These are phyloP conservation scores for Capronia americana DNA, from an alignment of 2,329 filamentous ascomycete species.

Conservation along the genomic window DNA sequence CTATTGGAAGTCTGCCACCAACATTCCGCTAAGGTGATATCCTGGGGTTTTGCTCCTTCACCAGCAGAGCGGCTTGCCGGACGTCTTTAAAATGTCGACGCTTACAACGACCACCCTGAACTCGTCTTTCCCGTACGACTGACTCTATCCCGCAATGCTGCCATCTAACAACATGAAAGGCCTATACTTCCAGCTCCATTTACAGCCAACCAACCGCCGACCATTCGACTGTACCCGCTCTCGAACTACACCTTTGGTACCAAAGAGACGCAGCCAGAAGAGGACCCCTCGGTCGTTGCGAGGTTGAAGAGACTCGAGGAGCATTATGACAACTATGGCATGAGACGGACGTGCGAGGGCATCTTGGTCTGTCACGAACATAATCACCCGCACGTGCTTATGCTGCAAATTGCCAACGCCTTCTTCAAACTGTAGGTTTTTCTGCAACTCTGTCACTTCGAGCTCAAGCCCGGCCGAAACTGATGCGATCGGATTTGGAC, in stretches of 20 bases:
- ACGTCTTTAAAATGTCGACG: constrained; percentile 72
- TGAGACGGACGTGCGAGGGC: constrained; percentile 96
- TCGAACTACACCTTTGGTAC: constrained; percentile 99
- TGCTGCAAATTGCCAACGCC: constrained; percentile 98
- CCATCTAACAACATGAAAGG: constrained; percentile 45
- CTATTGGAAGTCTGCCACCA: not conserved
- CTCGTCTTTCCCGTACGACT: constrained; percentile 57
- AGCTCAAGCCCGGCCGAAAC: not conserved
- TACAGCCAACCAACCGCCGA: constrained; percentile 85
- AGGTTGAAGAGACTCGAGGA: constrained; percentile 94
- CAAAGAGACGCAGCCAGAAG: constrained; percentile 97
- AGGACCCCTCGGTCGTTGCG: constrained; percentile 93
- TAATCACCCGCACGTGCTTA: constrained; percentile 97
- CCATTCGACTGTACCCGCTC: constrained; percentile 89
- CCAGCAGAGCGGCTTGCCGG: not conserved
- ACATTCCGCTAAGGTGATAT: not conserved
- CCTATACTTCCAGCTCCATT: constrained; percentile 83
- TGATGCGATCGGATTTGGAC: not conserved
- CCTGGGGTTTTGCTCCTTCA: not conserved
- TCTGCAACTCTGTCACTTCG: not conserved
- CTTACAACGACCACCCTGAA: constrained; percentile 77
- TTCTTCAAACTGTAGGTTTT: constrained; percentile 88
- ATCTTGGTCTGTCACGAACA: constrained; percentile 98
- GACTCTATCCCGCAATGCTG: constrained; percentile 3
- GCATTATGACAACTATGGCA: constrained; percentile 88